These are phyloP conservation scores for Leucocoprinus birnbaumii DNA, from an alignment of 768 basidiomycete genomes.

Conservation along the genomic window DNA sequence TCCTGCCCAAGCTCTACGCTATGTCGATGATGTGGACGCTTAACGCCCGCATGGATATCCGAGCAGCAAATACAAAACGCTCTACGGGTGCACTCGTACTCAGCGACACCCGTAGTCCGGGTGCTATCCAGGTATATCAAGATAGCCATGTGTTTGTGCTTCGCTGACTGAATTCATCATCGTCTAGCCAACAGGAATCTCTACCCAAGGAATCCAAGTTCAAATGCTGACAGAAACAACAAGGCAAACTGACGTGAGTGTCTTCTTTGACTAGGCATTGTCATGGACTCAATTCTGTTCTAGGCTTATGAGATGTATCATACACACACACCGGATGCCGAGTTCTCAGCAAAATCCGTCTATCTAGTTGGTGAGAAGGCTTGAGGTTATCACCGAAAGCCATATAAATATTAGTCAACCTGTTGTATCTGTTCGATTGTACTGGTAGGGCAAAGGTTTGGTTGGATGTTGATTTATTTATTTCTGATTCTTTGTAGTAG, in stretches of 20 bases:
- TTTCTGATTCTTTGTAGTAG: background rate
- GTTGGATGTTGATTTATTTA: background rate
- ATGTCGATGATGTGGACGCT: constrained; percentile 13
- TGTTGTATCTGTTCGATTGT: no score
- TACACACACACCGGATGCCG: background rate
- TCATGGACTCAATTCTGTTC: background rate
- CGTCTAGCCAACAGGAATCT: background rate
- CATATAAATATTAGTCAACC: no score
- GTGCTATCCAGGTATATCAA: background rate
- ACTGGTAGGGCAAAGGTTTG: no score
- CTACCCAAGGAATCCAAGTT: background rate
- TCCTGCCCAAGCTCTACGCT: constrained; percentile 25
- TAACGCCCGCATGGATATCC: constrained; percentile 8
- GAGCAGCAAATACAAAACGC: background rate
- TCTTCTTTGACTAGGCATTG: background rate
- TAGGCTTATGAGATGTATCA: constrained; percentile 1
- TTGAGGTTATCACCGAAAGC: background rate
- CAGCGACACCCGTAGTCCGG: background rate
- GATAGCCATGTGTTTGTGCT: background rate
- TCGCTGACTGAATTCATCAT: background rate
- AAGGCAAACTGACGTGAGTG: background rate
- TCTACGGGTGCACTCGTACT: background rate
- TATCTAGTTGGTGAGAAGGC: background rate
- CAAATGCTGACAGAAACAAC: constrained; percentile 6
- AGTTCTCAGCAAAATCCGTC: background rate